These are phyloP conservation scores for Linnemannia exigua DNA, from an alignment of 192 early-diverging fungal species.

Conservation along the genomic window DNA sequence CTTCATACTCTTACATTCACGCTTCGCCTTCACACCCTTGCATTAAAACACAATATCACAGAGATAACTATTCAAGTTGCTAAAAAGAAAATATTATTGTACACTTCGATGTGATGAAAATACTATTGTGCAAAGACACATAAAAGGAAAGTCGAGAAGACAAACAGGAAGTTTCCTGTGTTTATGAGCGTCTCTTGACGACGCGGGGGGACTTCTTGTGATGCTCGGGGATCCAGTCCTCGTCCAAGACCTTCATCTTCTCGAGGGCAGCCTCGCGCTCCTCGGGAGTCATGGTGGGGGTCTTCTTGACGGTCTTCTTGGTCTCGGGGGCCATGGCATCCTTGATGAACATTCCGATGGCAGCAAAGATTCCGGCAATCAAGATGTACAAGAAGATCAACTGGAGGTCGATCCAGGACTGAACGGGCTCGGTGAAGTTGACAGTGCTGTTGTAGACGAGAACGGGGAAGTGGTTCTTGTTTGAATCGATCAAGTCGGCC, in stretches of 20 bases:
- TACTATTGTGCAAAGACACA: not conserved
- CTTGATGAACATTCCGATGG: slow-evolving; percentile 52
- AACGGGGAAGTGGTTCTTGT: slow-evolving; percentile 55
- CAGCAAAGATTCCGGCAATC: slow-evolving; percentile 51
- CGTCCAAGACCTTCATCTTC: slow-evolving; percentile 56
- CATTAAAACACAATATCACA: not conserved
- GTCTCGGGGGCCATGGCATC: slow-evolving; percentile 38
- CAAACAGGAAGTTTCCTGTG: not conserved
- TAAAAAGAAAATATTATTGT: slow-evolving; percentile 5
- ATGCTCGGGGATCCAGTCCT: slow-evolving; percentile 59
- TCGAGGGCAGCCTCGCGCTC: slow-evolving; percentile 54
- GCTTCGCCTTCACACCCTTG: not conserved
- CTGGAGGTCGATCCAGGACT: slow-evolving; percentile 54
- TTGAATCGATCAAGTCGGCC: slow-evolving; percentile 50
- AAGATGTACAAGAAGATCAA: slow-evolving; percentile 54
- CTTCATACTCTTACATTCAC: no score
- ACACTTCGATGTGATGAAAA: slow-evolving; percentile 10
- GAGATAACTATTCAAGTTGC: not conserved
- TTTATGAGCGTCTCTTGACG: slow-evolving; percentile 42
- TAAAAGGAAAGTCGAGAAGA: not conserved
- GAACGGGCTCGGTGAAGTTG: slow-evolving; percentile 50
- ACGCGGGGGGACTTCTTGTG: slow-evolving; percentile 59
- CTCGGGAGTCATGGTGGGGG: slow-evolving; percentile 50
- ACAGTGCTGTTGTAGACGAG: slow-evolving; percentile 54
- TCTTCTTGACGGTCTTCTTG: slow-evolving; percentile 45